These are phyloP conservation scores for Annona cherimola DNA, from an alignment of 164 flowering plant species.

Conservation along the genomic window DNA sequence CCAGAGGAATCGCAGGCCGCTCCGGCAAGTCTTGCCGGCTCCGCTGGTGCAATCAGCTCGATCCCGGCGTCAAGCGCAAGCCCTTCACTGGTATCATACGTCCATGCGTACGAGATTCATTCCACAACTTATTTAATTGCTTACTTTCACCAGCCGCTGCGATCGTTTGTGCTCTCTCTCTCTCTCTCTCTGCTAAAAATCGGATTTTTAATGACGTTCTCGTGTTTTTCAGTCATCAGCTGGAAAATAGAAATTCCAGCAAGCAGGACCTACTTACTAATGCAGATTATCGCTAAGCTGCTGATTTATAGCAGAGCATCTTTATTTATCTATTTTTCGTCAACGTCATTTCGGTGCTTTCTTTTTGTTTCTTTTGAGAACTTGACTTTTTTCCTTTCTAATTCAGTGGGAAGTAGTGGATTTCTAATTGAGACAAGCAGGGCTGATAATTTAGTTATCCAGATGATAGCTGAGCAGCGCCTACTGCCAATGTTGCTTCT, in stretches of 20 bases:
- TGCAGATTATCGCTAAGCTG: too few relatives aligned
- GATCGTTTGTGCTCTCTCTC: too few relatives aligned
- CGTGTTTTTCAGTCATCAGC: too few relatives aligned
- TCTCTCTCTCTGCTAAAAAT: too few relatives aligned
- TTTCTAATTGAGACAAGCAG: not conserved
- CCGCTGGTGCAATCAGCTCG: conserved; percentile 95
- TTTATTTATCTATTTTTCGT: not conserved
- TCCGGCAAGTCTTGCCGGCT: conserved; percentile 90
- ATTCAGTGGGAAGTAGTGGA: not conserved
- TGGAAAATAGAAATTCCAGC: too few relatives aligned
- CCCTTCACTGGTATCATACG: conserved; percentile 53
- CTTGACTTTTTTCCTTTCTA: too few relatives aligned
- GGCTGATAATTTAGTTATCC: not conserved
- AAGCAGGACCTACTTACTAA: too few relatives aligned
- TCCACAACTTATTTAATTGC: too few relatives aligned
- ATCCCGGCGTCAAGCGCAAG: conserved; percentile 64
- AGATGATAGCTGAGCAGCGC: not conserved
- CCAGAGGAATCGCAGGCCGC: conserved; percentile 73
- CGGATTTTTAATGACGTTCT: too few relatives aligned
- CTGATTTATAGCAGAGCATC: not conserved
- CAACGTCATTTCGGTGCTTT: not conserved
- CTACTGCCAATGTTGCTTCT: not conserved
- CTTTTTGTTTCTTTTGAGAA: not conserved
- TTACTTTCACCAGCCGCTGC: too few relatives aligned
- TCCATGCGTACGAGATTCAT: not conserved